A percentile compares a stretch with the other conserved stretches of the same genome.
Evolutionary conservation across 441 rosid species (phyloP).

Genomic region (Syzygium syzygioides): DNA sequence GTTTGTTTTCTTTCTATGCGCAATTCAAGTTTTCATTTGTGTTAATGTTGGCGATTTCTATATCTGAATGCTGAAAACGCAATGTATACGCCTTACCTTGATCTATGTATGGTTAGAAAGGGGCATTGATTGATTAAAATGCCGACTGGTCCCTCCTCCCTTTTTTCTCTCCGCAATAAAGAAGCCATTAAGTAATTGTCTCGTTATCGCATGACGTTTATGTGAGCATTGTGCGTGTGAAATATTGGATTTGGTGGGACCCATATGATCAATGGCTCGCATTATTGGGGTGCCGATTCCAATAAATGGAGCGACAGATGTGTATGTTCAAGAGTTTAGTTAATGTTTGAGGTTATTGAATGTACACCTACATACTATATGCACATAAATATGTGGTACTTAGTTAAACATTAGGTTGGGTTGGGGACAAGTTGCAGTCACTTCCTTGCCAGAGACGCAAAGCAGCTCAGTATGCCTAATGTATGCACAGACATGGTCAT

Average conservation of each 20-base stretch:
- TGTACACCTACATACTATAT: background rate
- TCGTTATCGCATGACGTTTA: background rate
- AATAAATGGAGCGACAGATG: accelerated
- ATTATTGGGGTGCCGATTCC: accelerated
- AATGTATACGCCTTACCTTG: background rate
- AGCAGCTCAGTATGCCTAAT: background rate
- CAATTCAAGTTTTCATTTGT: background rate
- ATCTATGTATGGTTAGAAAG: background rate
- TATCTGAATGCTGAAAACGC: background rate
- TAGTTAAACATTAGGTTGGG: background rate
- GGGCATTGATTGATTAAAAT: background rate
- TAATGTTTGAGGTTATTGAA: background rate
- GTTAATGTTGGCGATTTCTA: background rate
- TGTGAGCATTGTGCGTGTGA: background rate
- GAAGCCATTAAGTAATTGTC: background rate
- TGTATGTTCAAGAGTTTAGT: accelerated
- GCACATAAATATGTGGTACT: background rate
- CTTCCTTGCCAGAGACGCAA: background rate
- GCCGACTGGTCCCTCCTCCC: background rate
- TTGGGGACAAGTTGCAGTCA: background rate
- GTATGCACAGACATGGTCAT: background rate
- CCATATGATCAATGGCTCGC: background rate
- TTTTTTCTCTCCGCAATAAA: background rate
- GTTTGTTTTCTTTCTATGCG: background rate
- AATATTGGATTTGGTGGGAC: background rate